Percentiles rank a stretch among this genome's conserved stretches.
Evolutionary conservation across 208 protist genomes (phyloP).

Genomic region (Crithidia bombi): DNA sequence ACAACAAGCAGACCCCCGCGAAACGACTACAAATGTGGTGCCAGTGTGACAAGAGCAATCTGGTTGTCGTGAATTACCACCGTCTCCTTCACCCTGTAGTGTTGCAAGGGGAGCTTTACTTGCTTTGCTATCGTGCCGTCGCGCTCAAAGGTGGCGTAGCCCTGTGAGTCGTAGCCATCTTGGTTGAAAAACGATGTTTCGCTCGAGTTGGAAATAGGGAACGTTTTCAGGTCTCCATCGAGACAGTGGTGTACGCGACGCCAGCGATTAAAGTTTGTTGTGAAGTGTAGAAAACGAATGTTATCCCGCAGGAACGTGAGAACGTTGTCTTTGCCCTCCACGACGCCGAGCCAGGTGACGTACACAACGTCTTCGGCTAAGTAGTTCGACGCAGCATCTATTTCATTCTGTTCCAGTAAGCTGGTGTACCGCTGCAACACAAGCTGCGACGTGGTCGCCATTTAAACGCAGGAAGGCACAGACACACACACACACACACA

Average conservation of each 20-base stretch:
- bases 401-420: conserved; percentile 51
- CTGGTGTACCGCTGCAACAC: conserved; percentile 68
- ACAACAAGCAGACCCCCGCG: background rate
- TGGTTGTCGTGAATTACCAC: conserved; percentile 63
- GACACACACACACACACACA: no score
- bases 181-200: conserved; percentile 31
- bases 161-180: conserved; percentile 73
- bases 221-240: conserved; percentile 30
- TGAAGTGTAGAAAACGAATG: conserved; percentile 72
- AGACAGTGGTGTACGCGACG: conserved; percentile 75
- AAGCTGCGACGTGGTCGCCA: conserved; percentile 50
- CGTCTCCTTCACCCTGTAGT: conserved; percentile 64
- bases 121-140: conserved; percentile 63
- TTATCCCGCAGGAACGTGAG: conserved; percentile 80
- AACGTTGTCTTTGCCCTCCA: conserved; percentile 78
- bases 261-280: conserved; percentile 69
- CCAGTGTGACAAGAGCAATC: conserved; percentile 63
- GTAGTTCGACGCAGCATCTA: conserved; percentile 69
- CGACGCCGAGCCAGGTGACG: conserved; percentile 80
- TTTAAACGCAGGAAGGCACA: no score
- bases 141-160: conserved; percentile 81
- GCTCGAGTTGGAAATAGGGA: background rate
- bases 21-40: conserved; percentile 42
- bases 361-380: conserved; percentile 76
- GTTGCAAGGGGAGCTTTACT: conserved; percentile 46